Evolutionary conservation across 78 protist species (phyloP).

Genomic region (Protostelium mycophagum): DNA sequence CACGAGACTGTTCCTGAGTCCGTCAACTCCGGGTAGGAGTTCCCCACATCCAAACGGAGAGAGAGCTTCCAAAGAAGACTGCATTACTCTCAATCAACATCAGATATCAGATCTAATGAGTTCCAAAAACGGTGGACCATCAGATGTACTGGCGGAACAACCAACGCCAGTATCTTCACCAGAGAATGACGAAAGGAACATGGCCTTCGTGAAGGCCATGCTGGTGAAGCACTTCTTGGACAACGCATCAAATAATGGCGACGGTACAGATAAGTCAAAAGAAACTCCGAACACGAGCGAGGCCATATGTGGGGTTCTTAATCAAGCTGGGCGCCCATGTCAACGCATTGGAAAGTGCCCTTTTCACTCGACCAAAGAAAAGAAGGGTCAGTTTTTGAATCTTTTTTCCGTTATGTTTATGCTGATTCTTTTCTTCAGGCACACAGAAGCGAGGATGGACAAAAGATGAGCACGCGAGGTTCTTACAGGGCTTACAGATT

Average conservation of each 20-base stretch:
- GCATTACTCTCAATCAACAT: no score
- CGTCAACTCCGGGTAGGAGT: no score
- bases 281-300: background rate
- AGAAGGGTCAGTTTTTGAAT: background rate
- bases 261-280: background rate
- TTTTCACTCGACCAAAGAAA: background rate
- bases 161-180: no score
- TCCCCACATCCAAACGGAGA: no score
- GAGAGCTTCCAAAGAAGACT: no score
- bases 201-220: background rate
- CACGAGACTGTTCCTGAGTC: no score
- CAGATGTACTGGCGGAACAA: no score
- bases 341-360: background rate
- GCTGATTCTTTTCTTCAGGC: background rate
- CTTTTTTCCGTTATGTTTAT: background rate
- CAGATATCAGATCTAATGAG: no score
- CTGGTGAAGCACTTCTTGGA: background rate
- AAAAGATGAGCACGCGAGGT: constrained; percentile 59
- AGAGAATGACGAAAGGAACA: background rate
- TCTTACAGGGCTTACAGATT: constrained; percentile 48
- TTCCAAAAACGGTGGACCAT: no score
- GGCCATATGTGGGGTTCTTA: background rate
- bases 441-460: constrained; percentile 62
- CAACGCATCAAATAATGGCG: no score
- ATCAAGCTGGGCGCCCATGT: background rate